Conservation (phyloP, 1,284 basidiomycete species). For the Papiliotrema nemorosa region DNA sequence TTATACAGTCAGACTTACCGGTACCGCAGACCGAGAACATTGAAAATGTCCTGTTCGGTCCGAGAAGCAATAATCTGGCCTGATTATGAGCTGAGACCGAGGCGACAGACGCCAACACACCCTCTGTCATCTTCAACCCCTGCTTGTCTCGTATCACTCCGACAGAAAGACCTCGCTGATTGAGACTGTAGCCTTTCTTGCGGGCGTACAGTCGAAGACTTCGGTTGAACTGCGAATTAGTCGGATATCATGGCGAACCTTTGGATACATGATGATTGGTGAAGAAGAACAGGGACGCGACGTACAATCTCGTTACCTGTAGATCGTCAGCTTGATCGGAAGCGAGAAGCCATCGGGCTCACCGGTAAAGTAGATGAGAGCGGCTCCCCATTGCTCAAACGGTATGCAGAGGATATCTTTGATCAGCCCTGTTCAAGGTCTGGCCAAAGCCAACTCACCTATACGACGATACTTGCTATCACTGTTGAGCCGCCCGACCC, state of each 20-base stretch:
- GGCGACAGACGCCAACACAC: constrained; percentile 48
- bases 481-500: constrained; percentile 58
- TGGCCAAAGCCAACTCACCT: constrained; percentile 51
- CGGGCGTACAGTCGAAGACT: constrained; percentile 78
- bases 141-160: constrained; percentile 68
- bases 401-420: constrained; percentile 70
- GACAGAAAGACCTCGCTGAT: constrained; percentile 73
- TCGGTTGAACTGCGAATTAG: constrained; percentile 70
- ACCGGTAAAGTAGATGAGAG: constrained; percentile 82
- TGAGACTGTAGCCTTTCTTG: constrained; percentile 75
- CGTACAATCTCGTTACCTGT: constrained; percentile 13
- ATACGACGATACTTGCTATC: constrained; percentile 63
- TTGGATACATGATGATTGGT: constrained; percentile 1
- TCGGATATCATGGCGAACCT: neutral
- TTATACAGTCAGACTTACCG: constrained; percentile 17
- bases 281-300: constrained; percentile 54
- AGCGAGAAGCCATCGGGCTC: constrained; percentile 48
- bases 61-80: constrained; percentile 72
- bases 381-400: constrained; percentile 71
- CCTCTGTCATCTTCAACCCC: constrained; percentile 61
- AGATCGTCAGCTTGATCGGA: neutral
- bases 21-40: constrained; percentile 56
- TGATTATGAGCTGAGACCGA: constrained; percentile 35
- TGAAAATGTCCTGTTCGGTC: constrained; percentile 80
- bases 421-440: neutral